These are phyloP conservation scores for Neofusicoccum sp. DNA, from an alignment of 2,329 filamentous ascomycete genomes.

Conservation along the genomic window DNA sequence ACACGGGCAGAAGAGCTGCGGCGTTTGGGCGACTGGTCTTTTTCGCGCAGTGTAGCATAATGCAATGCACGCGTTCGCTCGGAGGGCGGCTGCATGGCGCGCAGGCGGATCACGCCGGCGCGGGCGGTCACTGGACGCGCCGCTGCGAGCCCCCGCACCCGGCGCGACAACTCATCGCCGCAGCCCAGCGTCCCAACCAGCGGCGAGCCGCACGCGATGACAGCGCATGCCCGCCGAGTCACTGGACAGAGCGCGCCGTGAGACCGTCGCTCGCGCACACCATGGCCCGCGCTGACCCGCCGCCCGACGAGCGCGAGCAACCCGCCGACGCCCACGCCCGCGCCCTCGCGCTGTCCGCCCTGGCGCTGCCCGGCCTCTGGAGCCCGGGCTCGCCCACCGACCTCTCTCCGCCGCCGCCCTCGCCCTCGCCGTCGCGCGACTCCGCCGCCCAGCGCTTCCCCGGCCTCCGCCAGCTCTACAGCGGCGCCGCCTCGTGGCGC, in stretches of 20 bases:
- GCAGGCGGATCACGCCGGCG: slow-evolving; percentile 12
- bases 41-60: background rate
- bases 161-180: slow-evolving; percentile 13
- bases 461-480: slow-evolving; percentile 16
- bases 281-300: slow-evolving; percentile 13
- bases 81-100: background rate
- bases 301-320: background rate
- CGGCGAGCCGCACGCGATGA: slow-evolving; percentile 12
- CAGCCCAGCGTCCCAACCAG: slow-evolving; percentile 13
- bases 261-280: background rate
- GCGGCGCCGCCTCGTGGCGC: slow-evolving; percentile 11
- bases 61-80: slow-evolving; percentile 2
- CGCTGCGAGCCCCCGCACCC: background rate
- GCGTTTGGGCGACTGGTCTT: background rate
- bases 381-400: background rate
- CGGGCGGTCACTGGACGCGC: background rate
- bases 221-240: slow-evolving; percentile 12
- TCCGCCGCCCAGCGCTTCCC: background rate
- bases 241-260: slow-evolving; percentile 10
- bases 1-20: slow-evolving; percentile 3
- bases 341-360: background rate
- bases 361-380: background rate
- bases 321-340: background rate
- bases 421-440: background rate
- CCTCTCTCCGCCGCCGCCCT: background rate